Percentiles rank a stretch among this genome's conserved stretches.
These are phyloP conservation scores for Roridomyces roridus DNA, from an alignment of 768 basidiomycete species.

Conservation along the genomic window DNA sequence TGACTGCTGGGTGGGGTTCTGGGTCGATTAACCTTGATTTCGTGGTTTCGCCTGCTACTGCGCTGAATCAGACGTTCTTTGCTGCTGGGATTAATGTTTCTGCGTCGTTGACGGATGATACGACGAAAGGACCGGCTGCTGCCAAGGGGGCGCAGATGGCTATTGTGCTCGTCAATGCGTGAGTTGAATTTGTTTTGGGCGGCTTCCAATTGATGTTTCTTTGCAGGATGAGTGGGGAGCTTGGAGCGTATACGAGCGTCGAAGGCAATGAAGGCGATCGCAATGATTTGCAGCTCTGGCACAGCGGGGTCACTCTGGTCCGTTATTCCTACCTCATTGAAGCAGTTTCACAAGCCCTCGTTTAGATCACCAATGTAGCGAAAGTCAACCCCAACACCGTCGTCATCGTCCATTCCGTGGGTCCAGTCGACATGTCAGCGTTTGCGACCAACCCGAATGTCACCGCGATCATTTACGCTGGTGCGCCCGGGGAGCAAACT, in stretches of 20 bases:
- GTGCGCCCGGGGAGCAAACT: conserved; percentile 73
- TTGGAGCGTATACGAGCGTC: conserved; percentile 62
- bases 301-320: conserved; percentile 55
- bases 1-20: conserved; percentile 63
- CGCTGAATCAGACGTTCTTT: conserved; percentile 43
- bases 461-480: conserved; percentile 60
- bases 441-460: conserved; percentile 53
- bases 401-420: conserved; percentile 81
- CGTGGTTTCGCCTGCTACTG: conserved; percentile 50
- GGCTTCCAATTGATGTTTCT: not conserved
- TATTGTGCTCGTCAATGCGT: conserved; percentile 66
- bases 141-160: conserved; percentile 59
- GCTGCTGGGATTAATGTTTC: conserved; percentile 46
- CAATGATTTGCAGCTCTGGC: conserved; percentile 65
- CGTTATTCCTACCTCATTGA: conserved; percentile 7
- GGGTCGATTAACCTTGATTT: conserved; percentile 54
- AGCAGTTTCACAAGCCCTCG: not conserved
- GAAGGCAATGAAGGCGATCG: conserved; percentile 66
- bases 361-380: conserved; percentile 56
- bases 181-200: no score
- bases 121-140: conserved; percentile 41
- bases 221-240: conserved; percentile 54
- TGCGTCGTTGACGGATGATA: conserved; percentile 49
- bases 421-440: conserved; percentile 50
- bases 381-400: conserved; percentile 77